Percentiles rank a stretch among this genome's conserved stretches.
Evolutionary conservation across 768 basidiomycete species (phyloP).

Genomic region (Leccinum broughii): DNA sequence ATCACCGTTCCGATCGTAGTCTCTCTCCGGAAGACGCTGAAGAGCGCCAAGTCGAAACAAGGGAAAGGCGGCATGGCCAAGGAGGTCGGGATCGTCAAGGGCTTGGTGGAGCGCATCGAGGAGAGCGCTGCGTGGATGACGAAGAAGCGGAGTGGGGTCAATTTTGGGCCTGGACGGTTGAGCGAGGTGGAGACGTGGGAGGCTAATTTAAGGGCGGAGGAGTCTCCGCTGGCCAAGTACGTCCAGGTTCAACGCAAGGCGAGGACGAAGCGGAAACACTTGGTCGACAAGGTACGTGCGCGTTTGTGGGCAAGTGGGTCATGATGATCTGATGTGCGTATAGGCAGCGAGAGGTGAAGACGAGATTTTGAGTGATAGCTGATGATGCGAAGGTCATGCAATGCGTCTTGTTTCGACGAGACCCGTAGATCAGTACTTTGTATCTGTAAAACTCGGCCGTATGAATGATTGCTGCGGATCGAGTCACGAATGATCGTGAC

Average conservation of each 20-base stretch:
- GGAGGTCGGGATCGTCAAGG: constrained; percentile 65
- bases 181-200: constrained; percentile 77
- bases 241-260: constrained; percentile 79
- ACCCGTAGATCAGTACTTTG: not conserved
- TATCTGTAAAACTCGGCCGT: no score
- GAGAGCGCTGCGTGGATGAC: constrained; percentile 82
- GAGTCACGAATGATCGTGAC: not conserved
- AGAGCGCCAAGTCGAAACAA: constrained; percentile 50
- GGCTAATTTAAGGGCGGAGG: constrained; percentile 54
- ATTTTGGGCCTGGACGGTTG: constrained; percentile 73
- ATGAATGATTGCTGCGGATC: not conserved
- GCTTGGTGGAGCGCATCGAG: constrained; percentile 83
- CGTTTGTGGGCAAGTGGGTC: not conserved
- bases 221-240: constrained; percentile 62
- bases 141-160: constrained; percentile 62
- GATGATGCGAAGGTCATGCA: constrained; percentile 2
- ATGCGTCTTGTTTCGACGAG: not conserved
- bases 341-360: constrained; percentile 42
- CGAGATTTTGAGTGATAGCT: constrained; percentile 59
- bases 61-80: constrained; percentile 41
- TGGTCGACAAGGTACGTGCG: constrained; percentile 69
- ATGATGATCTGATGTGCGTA: constrained; percentile 1
- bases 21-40: constrained; percentile 71
- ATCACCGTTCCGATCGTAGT: constrained; percentile 77
- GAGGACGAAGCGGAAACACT: constrained; percentile 66